Percentiles rank a stretch among this genome's conserved stretches.
Conservation (phyloP, 306 rosid genomes). For the Quercus glauca region DNA sequence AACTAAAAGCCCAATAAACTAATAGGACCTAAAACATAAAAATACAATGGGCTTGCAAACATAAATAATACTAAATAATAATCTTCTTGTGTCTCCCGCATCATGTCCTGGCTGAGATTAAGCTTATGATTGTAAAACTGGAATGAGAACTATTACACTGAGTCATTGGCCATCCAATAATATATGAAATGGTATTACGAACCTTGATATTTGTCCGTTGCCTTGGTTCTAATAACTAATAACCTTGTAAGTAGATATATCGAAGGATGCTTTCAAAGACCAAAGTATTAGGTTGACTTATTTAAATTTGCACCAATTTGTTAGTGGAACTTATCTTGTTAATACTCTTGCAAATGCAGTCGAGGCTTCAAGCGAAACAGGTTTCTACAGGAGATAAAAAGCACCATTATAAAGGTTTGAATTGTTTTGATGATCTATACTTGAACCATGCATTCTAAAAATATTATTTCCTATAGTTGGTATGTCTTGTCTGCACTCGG, state of each 20-base stretch:
- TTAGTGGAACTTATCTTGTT: background rate
- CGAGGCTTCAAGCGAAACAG: slow-evolving; percentile 85
- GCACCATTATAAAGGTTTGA: slow-evolving; percentile 74
- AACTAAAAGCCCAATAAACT: no score
- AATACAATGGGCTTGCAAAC: no score
- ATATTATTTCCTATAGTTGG: background rate
- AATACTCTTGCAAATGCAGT: slow-evolving; percentile 40
- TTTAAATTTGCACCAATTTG: background rate
- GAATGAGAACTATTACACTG: background rate
- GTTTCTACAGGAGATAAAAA: slow-evolving; percentile 63
- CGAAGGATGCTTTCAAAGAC: background rate
- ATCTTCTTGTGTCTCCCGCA: no score
- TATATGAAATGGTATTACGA: background rate
- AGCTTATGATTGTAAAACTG: background rate
- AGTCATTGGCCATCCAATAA: background rate
- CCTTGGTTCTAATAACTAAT: background rate
- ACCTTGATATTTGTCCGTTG: background rate
- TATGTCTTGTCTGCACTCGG: background rate
- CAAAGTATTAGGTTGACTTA: background rate
- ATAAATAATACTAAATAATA: no score
- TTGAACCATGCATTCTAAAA: slow-evolving; percentile 10
- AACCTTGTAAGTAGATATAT: background rate
- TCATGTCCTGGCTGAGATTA: background rate
- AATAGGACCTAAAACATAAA: no score
- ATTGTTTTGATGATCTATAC: slow-evolving; percentile 7